Evolutionary conservation across 257 asterid genomes (phyloP).

Genomic region (Fraxinus pennsylvanica): DNA sequence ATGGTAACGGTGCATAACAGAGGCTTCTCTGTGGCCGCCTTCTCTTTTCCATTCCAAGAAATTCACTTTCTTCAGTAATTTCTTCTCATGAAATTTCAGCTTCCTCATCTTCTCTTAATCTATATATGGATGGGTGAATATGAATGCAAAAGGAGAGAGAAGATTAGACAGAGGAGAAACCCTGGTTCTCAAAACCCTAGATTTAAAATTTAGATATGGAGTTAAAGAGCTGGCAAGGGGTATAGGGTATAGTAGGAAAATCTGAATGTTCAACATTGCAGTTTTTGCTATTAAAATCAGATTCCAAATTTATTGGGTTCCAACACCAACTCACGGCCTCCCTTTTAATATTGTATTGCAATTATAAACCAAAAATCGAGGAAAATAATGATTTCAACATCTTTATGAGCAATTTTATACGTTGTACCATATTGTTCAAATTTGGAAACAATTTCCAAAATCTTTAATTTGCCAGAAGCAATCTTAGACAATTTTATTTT

Average conservation of each 20-base stretch:
- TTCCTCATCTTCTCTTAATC: conserved; percentile 61
- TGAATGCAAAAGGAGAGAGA: background rate
- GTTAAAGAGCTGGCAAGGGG: background rate
- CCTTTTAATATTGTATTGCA: no score
- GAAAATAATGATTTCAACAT: background rate
- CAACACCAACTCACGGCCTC: background rate
- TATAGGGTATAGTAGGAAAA: background rate
- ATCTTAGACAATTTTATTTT: background rate
- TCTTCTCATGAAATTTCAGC: conserved; percentile 81
- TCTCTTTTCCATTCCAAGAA: conserved; percentile 89
- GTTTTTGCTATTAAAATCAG: background rate
- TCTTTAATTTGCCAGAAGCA: background rate
- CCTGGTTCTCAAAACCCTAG: background rate
- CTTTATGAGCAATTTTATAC: background rate
- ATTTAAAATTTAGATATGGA: background rate
- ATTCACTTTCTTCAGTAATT: conserved; percentile 72
- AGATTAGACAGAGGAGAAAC: background rate
- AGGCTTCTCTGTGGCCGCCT: conserved; percentile 83
- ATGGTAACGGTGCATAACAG: conserved; percentile 76
- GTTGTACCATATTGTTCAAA: background rate
- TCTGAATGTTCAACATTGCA: background rate
- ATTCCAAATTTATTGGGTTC: background rate
- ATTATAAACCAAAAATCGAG: no score
- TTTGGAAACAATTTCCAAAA: background rate
- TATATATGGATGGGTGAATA: background rate